Conservation (phyloP, 768 basidiomycete species). For the Mycena sanguinolenta region DNA sequence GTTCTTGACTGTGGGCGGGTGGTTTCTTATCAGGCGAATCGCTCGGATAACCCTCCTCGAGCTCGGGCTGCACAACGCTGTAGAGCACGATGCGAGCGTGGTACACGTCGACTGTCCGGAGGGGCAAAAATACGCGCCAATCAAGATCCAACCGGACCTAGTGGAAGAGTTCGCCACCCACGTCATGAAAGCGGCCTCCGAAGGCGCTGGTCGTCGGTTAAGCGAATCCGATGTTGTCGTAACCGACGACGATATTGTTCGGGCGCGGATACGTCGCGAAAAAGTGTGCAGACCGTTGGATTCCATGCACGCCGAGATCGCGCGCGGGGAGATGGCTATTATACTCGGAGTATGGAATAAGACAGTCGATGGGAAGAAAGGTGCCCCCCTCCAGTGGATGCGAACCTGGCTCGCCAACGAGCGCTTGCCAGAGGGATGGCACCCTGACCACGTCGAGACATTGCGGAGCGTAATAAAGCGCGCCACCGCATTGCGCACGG, state of each 20-base stretch:
- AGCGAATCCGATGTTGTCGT: constrained; percentile 50
- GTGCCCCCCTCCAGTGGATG: constrained; percentile 61
- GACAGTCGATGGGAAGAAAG: constrained; percentile 52
- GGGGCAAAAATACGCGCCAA: constrained; percentile 62
- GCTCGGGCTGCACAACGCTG: constrained; percentile 61
- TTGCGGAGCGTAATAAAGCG: constrained; percentile 52
- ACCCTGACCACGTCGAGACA: constrained; percentile 51
- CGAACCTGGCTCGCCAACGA: constrained; percentile 65
- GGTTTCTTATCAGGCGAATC: constrained; percentile 58
- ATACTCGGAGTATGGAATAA: constrained; percentile 69
- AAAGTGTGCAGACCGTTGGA: constrained; percentile 56
- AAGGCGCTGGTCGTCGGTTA: constrained; percentile 42
- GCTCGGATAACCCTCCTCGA: constrained; percentile 51
- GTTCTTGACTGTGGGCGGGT: constrained; percentile 62
- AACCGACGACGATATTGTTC: constrained; percentile 59
- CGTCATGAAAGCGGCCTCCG: constrained; percentile 31
- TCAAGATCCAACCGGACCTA: constrained; percentile 49
- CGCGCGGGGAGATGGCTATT: constrained; percentile 77
- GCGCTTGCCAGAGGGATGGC: constrained; percentile 63
- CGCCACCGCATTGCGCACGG: constrained; percentile 45
- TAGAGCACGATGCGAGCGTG: constrained; percentile 74
- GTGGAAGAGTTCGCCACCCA: constrained; percentile 55
- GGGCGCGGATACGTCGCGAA: constrained; percentile 67
- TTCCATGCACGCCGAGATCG: constrained; percentile 67
- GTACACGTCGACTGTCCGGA: constrained; percentile 62